phyloP scores from a whole-genome alignment of 164 flowering plant genomes.

The Magnolia sinica region DNA sequence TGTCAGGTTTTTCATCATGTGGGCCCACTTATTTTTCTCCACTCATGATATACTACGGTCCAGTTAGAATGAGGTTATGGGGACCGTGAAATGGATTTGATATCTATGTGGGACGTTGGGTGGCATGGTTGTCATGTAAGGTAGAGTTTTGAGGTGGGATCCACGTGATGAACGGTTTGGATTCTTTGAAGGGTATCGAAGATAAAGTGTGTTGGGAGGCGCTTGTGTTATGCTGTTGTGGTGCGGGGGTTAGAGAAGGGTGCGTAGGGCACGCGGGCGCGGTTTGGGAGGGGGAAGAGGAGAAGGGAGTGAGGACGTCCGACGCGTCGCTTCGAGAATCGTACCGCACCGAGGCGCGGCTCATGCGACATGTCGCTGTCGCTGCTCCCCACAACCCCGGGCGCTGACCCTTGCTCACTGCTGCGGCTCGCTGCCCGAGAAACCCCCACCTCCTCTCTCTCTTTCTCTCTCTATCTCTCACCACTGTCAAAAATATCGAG shows the following conservation, averaged over 20 bases:
- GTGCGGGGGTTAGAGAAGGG: not conserved
- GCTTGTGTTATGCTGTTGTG: not conserved
- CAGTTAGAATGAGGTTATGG: no score
- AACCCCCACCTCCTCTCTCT: not conserved
- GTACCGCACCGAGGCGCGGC: not conserved
- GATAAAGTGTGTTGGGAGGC: not conserved
- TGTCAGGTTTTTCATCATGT: no score
- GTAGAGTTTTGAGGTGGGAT: not conserved
- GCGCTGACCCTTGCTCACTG: not conserved
- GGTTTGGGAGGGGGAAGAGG: not conserved
- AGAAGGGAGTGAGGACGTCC: not conserved
- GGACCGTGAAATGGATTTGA: no score
- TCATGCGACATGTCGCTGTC: constrained; percentile 1
- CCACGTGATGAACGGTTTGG: no score
- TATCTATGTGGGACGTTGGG: no score
- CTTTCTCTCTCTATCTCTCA: not conserved
- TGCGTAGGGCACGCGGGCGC: not conserved
- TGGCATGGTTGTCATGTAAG: not conserved
- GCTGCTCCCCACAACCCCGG: constrained; percentile 10
- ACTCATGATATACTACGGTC: no score
- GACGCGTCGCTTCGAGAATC: not conserved
- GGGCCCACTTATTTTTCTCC: no score
- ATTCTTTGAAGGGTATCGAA: no score
- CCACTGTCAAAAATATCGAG: no score
- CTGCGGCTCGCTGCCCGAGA: not conserved